Base-by-base conservation (phyloP, 257 asterid genomes). In the Solanum dulcamara region DNA sequence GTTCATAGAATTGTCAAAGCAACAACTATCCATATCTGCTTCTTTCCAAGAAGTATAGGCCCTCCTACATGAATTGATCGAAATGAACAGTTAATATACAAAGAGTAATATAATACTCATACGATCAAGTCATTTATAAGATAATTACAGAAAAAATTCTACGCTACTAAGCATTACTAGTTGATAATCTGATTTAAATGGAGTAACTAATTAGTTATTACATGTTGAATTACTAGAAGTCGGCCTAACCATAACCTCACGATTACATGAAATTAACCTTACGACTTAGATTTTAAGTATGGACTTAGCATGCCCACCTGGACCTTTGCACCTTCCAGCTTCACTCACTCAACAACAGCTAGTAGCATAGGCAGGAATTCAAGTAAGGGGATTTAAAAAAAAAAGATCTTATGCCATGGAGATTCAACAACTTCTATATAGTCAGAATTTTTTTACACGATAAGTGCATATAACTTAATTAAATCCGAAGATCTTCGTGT, bases 41-140 rank as follows among this genome's bases (percentile, higher is more conserved):
- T 88, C 94, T 87, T 88, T 88, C 17, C 90, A 86, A 75, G 97
- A 94, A 26, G 94, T 87, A 85, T 92, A 93, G 6, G 94, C 98
- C 83, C 87, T 85, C 91, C 98, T 94, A 51, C 67, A 86, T 0
- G 85, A 48, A 48, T 48, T 79, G 28, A 79, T 28, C 28, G 1
- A 15, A 24, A 77, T 4, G 1, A 44, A 7, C 14, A 2, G 40
- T 17, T 44, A 9, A 42, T 44, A 24, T 28, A 53, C 4, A 48
- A 46, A 18, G 79, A 37, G 24, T n/a, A 18, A 44, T 75, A 14
- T 0, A 42, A 20, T 37, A 75, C 3, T 44, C 1, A 46, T 1
- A 2, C 4, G 53, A 75, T 14, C 60, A 44, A 4, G 0, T 42
- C 14, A 40, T 1, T 26, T 75, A 75, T 15, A 75, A 42, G 57